Evolutionary conservation across 2,329 filamentous ascomycete genomes (phyloP), one percentile per base, ranked within the genome.

Genomic region (Ceratocystis cubensis): DNA sequence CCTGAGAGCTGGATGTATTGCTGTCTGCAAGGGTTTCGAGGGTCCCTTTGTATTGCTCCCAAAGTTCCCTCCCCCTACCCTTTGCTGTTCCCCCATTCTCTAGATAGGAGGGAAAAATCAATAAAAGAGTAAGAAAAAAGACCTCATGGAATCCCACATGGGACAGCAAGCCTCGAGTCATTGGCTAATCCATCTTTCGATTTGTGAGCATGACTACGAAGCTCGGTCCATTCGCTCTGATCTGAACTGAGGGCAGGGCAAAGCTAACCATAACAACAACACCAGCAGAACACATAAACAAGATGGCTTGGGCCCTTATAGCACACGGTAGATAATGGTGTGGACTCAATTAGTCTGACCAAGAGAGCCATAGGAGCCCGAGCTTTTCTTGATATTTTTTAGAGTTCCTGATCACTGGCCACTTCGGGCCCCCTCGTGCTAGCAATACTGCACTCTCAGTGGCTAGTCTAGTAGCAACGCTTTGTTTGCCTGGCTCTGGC

Each of bases 161-260:
- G n/a, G 53, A 57, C 53, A 6, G 30, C 53, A 33, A 57, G 8
- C 53, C 44, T 48, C 20, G 22, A 50, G 15, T 44, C 61, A 50
- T 63, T 63, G 44, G 61, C 61, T 41, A 63, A 44, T 17, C 10
- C 57, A 37, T 28, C 30, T 66, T 66, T 66, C 41, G 41, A 8
- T 61, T 44, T 25, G 59, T 61, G 30, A 44, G n/a, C 46, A 33
- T 66, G 30, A 30, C 10, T 15, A 48, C 46, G 45, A 46, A 50
- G 48, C 45, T 46, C 62, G 61, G 56, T 63, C 65, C 57, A 48
- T 28, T 50, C 25, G 33, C 20, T 22, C 65, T 28, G 59, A 41
- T 46, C 25, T 33, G 41, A 57, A 28, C 62, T 44, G 37, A 33
- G 37, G 28, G 30, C n/a, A n/a, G 37, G 28, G 30, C n/a, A n/a